Conservation (phyloP, 192 early-diverging fungal species). For the Dissophora ornata region DNA sequence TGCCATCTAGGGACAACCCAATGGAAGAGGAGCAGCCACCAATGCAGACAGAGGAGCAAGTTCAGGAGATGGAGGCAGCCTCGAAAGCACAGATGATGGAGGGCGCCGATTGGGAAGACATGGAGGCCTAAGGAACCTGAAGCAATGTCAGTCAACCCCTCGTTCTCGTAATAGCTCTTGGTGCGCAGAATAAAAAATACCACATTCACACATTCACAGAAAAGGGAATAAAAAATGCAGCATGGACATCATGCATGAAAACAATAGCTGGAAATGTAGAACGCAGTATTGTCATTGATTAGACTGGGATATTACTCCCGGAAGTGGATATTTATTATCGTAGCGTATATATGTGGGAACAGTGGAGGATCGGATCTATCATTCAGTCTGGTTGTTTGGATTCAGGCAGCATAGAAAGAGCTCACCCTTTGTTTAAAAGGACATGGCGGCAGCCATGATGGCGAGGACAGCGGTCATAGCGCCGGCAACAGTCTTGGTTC, state of each 20-base stretch:
- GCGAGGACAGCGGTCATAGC: constrained; percentile 12
- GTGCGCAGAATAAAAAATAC: no score
- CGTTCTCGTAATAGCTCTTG: no score
- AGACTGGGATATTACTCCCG: no score
- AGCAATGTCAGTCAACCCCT: no score
- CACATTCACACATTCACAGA: neutral
- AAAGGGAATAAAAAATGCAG: neutral
- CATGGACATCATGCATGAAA: no score
- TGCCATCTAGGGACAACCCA: constrained; percentile 46
- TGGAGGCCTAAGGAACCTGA: constrained; percentile 51
- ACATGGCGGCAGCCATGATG: constrained; percentile 7
- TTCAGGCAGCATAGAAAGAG: no score
- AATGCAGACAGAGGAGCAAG: constrained; percentile 47
- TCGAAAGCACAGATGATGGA: constrained; percentile 36
- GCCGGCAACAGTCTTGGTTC: neutral
- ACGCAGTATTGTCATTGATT: no score
- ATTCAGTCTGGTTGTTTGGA: no score
- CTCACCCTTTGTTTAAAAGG: constrained; percentile 1
- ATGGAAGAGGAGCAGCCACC: constrained; percentile 47
- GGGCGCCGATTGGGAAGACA: constrained; percentile 40
- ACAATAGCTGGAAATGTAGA: no score
- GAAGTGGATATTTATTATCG: no score
- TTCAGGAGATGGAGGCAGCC: constrained; percentile 42
- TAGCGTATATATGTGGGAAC: no score
- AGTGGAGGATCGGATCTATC: no score